phyloP scores from a whole-genome alignment of 495 filamentous ascomycete species.

The Neurospora hispaniola region DNA sequence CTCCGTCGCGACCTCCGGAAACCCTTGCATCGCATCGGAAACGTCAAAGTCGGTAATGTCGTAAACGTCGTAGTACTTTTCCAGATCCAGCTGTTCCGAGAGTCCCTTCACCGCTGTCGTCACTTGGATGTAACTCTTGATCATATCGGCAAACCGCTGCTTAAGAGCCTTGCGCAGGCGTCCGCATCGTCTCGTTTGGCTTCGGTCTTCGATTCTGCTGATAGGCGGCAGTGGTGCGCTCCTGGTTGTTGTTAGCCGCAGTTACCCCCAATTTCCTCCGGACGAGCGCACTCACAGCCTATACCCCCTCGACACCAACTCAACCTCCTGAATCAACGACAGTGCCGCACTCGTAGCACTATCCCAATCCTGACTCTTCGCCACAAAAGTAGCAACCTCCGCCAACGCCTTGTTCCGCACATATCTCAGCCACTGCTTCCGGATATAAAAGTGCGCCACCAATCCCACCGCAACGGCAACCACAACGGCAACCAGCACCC shows the following conservation, averaged over 20 bases:
- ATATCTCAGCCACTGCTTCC: conserved; percentile 77
- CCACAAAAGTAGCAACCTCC: conserved; percentile 61
- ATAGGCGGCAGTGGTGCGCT: conserved; percentile 79
- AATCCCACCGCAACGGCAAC: conserved; percentile 45
- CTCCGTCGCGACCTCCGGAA: conserved; percentile 49
- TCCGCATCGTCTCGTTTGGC: conserved; percentile 66
- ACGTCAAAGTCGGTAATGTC: conserved; percentile 76
- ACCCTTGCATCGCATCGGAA: conserved; percentile 50
- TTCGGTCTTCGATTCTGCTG: conserved; percentile 66
- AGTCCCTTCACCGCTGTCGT: conserved; percentile 57
- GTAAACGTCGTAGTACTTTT: conserved; percentile 86
- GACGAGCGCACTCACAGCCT: conserved; percentile 53
- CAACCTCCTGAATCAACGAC: conserved; percentile 88
- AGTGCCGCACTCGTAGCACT: conserved; percentile 68
- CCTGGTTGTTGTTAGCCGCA: conserved; percentile 42
- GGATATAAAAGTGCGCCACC: conserved; percentile 59
- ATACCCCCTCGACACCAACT: conserved; percentile 89
- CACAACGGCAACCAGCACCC: conserved; percentile 36
- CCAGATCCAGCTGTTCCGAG: conserved; percentile 66
- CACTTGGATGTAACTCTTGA: conserved; percentile 58
- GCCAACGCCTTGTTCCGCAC: conserved; percentile 66
- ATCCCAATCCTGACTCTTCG: conserved; percentile 74
- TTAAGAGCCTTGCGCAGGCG: conserved; percentile 66
- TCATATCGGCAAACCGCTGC: conserved; percentile 54
- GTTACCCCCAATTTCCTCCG: not conserved